Evolutionary conservation across 208 protist species (phyloP).

Genomic region (Entamoeba histolytica): DNA sequence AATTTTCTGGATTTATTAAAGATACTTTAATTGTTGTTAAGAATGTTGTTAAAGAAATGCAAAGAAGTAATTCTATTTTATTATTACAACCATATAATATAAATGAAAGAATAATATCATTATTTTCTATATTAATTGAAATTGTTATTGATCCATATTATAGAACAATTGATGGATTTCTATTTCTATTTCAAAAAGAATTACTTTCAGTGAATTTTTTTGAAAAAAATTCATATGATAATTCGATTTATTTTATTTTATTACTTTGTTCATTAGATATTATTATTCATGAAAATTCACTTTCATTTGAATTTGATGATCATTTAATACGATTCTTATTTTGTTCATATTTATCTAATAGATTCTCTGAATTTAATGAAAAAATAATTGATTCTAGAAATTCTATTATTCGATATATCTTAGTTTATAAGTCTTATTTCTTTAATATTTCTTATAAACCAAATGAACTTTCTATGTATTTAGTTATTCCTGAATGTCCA

Average conservation of each 20-base stretch:
- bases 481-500: not conserved
- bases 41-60: not conserved
- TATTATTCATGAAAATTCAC: not conserved
- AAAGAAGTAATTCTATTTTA: not conserved
- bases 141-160: not conserved
- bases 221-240: not conserved
- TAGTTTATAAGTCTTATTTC: not conserved
- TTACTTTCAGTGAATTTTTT: not conserved
- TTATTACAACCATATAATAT: not conserved
- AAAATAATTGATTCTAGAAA: not conserved
- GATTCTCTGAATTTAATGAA: not conserved
- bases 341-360: not conserved
- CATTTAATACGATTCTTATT: not conserved
- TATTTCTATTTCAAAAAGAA: not conserved
- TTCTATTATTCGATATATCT: not conserved
- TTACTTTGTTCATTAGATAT: not conserved
- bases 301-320: not conserved
- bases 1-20: not conserved
- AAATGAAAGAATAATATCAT: not conserved
- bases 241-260: not conserved
- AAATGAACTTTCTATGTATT: not conserved
- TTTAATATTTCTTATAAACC: not conserved
- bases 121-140: not conserved
- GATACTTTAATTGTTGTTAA: not conserved
- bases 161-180: not conserved